phyloP scores from a whole-genome alignment of 768 basidiomycete species.

The Pleurotus sapidus region DNA sequence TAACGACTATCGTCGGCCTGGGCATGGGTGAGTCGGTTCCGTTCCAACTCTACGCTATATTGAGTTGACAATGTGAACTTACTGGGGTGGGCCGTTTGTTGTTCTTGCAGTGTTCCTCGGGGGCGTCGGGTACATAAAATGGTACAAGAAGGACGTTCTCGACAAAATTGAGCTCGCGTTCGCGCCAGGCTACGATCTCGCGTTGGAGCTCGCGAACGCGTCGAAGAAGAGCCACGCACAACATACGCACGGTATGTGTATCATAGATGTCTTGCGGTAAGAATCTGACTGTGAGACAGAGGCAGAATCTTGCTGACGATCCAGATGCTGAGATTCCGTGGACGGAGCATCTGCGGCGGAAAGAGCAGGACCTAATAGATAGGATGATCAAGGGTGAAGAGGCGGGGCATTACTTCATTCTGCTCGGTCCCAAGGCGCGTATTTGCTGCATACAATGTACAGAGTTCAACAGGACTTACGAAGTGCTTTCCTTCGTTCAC shows the following conservation, averaged over 20 bases:
- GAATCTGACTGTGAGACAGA: too few relatives aligned
- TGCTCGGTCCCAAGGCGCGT: conserved; percentile 74
- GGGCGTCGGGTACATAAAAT: conserved; percentile 68
- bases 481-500: too few relatives aligned
- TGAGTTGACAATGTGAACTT: background rate
- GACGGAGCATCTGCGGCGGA: conserved; percentile 64
- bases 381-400: conserved; percentile 74
- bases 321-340: conserved; percentile 37
- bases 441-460: background rate
- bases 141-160: conserved; percentile 83
- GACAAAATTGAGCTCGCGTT: conserved; percentile 84
- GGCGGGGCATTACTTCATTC: conserved; percentile 68
- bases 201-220: conserved; percentile 65
- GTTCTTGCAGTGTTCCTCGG: conserved; percentile 57
- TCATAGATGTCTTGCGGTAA: too few relatives aligned
- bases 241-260: too few relatives aligned
- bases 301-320: background rate
- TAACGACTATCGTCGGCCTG: conserved; percentile 62
- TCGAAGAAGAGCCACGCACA: conserved; percentile 24
- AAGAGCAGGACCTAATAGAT: conserved; percentile 76
- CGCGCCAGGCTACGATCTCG: conserved; percentile 77
- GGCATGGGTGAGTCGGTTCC: conserved; percentile 43
- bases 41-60: background rate
- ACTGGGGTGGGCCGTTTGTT: background rate
- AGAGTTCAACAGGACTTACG: too few relatives aligned